Base-by-base conservation (phyloP, 2,329 filamentous ascomycete species). In the Graphilbum fragrans region DNA sequence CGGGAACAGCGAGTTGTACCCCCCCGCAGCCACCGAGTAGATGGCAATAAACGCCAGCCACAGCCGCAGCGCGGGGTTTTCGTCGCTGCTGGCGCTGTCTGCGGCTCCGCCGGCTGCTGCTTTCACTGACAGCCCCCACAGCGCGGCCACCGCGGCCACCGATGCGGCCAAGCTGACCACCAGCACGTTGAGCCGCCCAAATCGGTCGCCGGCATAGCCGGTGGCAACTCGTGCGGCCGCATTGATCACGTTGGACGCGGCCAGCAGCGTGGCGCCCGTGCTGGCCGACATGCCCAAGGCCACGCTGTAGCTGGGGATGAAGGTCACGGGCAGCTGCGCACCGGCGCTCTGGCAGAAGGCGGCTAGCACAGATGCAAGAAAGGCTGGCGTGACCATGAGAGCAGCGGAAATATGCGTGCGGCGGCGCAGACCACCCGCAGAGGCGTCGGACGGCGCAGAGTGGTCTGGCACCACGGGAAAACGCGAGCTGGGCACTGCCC, bases 341-440 rank as follows among this genome's bases (percentile, higher is more conserved):
- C 64, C 66, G 35, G 66, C 61, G 1, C 67, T 59, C 52, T 69
- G 59, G 21, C 60, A 54, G 0, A 94, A 78, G 1, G 84, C 86
- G 12, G 94, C 77, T 33, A 87, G 86, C 1, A 85, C 86, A 1
- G 87, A 87, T 53, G 98, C 94, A 47, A 95, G 72, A 57, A 98
- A 98, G 54, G 96, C 86, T 1, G 92, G 92, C 41, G 82, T 87
- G 0, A 84, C 78, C 4, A 96, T 74, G 19, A 98, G 72, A 0
- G 81, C 83, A 22, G 61, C 56, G 35, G 61, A 58, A 12, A 69
- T 54, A 37, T 63, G 57, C 14, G 59, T 61, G 35, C 55, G 52
- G 18, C 59, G 49, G 41, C 60, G 48, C 11, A 23, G 49, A 33
- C 49, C 48, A 2, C 48, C 45, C 7, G 2, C 19, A 2, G 2